Base-by-base conservation (phyloP, 768 basidiomycete genomes). In the Galerina sulciceps region DNA sequence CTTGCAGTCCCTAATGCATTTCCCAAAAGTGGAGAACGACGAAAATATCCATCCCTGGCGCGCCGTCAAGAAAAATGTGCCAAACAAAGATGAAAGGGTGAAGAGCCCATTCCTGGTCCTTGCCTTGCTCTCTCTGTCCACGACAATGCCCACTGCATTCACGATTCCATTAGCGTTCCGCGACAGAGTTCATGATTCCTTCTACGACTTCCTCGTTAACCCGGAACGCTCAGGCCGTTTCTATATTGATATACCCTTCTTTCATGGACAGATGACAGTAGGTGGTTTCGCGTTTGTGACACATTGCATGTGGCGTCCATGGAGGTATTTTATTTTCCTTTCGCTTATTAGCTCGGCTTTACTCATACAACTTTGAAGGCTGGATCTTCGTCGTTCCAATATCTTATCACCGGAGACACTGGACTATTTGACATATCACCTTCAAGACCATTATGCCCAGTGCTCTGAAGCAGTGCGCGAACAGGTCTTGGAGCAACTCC, bases 151-250 rank as follows among this genome's bases (percentile, higher is more conserved):
- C 17, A 58, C 57, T 8, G 57, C 57, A n/a, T 58, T 51, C 44
- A 58, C 57, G 20, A 52, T 58, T 10, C 57, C 57, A 8, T 15
- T 46, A 5, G 57, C 57, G 10, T 58, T 58, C 18, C 57, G 57
- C 15, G 57, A 58, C 34, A 51, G 57, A 44, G 57, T 58, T 5
- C 57, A 58, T 36, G 57, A 58, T 45, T 51, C 57, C 3, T 58
- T 58, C 34, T 58, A 58, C 38, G 57, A 58, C 37, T 58, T 58
- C 36, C 26, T 58, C 14, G 50, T 58, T 17, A 58, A 58, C 22
- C 57, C 57, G 8, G 57, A 58, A 34, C 49, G 57, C 14, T 58
- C 57, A 6, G 57, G 57, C 6, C 50, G 42, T 10, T 58, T 58
- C 23, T 36, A 58, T 40, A 50, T 58, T 15, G 57, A 58, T 17